Evolutionary conservation across 2,329 filamentous ascomycete species (phyloP).

Genomic region (Epichloe uncinata): DNA sequence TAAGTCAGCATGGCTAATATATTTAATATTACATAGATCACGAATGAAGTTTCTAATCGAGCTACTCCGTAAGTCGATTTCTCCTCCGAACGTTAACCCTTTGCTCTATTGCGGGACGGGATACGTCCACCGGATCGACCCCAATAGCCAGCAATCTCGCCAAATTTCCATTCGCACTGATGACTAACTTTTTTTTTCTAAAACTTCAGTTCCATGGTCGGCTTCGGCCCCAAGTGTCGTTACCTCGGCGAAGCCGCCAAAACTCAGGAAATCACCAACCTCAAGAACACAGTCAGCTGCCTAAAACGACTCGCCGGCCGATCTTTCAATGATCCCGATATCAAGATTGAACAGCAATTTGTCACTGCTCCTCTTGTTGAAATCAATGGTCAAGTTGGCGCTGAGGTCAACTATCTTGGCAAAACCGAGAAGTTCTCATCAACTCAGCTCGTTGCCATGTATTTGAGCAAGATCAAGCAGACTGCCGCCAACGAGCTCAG

Average conservation of each 20-base stretch:
- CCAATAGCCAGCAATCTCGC: too few relatives aligned
- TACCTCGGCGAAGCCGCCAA: conserved; percentile 93
- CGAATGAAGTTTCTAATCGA: conserved; percentile 98
- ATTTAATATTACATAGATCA: conserved; percentile 47
- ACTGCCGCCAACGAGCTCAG: conserved; percentile 80
- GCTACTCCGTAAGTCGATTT: conserved; percentile 72
- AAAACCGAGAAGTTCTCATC: conserved; percentile 92
- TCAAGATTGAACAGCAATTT: conserved; percentile 84
- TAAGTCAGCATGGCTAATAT: neutral
- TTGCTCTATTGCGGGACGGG: conserved; percentile 1
- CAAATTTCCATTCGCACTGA: neutral
- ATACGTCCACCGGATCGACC: too few relatives aligned
- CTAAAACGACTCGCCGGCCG: conserved; percentile 90
- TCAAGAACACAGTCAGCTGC: conserved; percentile 94
- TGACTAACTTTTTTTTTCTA: neutral
- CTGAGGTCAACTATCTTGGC: conserved; percentile 82
- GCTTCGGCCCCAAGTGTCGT: conserved; percentile 86
- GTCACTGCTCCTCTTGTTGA: conserved; percentile 79
- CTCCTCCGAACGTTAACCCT: conserved; percentile 10
- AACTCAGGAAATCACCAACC: conserved; percentile 97
- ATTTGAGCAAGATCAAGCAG: conserved; percentile 83
- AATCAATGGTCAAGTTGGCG: conserved; percentile 86
- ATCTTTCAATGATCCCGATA: conserved; percentile 76
- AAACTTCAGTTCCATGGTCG: conserved; percentile 69
- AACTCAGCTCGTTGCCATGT: conserved; percentile 90